Evolutionary conservation across 345 rosid species (phyloP), one percentile per base, ranked within the genome.

Genomic region (Camelina neglecta): DNA sequence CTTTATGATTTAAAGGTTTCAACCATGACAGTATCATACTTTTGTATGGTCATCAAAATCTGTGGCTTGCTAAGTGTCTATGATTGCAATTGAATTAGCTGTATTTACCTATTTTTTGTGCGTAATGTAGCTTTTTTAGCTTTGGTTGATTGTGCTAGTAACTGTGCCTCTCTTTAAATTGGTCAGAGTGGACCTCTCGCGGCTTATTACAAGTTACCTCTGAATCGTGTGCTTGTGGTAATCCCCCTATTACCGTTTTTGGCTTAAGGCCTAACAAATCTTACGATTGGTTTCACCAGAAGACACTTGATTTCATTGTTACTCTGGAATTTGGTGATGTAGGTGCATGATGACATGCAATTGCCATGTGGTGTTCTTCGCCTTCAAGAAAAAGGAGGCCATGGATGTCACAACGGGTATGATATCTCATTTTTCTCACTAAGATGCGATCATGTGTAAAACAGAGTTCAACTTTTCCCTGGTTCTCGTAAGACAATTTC

Each of bases 351-450:
- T 67, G 96, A 91, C 80, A 86, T 80, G 85, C 84, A 78, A 74
- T 82, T 92, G 79, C 93, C 96, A 56, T 92, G 93, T 73, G 95
- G 97, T 75, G 97, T 93, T 69, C 97, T 93, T 75, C 96, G 95
- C 67, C 91, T 93, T 84, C 90, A 87, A 70, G 76, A 74, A n/a
- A 88, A 85, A 78, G 90, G 97, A 72, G 97, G 97, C 57, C 97
- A 90, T 77, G 94, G 89, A 64, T 72, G 90, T 69, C 97, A 93
- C 71, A 92, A 85, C 53, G 98, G 95, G 97, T 90, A 81, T 74
- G 87, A 64, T 72, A 15, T 39, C 54, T 21, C 55, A 21, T 26
- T 50, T 6, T 38, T 56, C 26, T 49, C 44, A 50, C 26, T 41
- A 41, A 10, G 11, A 1, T 47, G 36, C 2, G 6, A 4, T 60